A percentile compares a stretch with the other conserved stretches of the same genome.
Conservation (phyloP, 2,329 filamentous ascomycete species). For the Microascus cirrosus region DNA sequence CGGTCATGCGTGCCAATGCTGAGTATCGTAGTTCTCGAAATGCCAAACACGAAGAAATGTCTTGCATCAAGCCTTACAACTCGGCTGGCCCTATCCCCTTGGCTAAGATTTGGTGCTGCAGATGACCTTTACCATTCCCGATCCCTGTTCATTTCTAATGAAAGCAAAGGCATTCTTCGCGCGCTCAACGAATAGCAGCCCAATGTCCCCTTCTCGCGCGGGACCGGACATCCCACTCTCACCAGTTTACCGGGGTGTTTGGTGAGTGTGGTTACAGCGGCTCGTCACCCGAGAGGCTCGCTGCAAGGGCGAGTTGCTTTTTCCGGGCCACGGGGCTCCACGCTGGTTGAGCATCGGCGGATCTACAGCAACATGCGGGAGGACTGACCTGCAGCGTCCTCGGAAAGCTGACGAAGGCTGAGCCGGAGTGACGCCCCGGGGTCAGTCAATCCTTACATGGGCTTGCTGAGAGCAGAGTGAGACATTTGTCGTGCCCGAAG, state of each 20-base stretch:
- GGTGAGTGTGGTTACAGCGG: neutral
- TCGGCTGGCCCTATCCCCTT: neutral
- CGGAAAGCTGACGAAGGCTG: neutral
- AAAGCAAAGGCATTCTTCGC: neutral
- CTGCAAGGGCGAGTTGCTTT: neutral
- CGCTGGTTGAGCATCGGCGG: neutral
- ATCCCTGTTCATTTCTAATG: neutral
- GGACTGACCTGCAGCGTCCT: neutral
- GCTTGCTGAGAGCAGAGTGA: neutral
- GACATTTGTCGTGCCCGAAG: neutral
- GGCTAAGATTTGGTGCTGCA: neutral
- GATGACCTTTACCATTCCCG: neutral
- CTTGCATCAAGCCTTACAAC: neutral
- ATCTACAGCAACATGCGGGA: neutral
- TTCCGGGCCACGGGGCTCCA: neutral
- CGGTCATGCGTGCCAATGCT: neutral
- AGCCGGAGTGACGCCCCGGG: neutral
- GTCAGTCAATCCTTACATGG: neutral
- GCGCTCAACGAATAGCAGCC: neutral
- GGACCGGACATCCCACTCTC: neutral
- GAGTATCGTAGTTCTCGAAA: neutral
- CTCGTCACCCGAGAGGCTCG: neutral
- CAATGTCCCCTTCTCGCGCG: neutral
- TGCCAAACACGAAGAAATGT: neutral
- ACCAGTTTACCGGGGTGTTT: neutral